Evolutionary conservation across 441 rosid species (phyloP), one percentile per base, ranked within the genome.

Genomic region (Adansonia madagascariensis): DNA sequence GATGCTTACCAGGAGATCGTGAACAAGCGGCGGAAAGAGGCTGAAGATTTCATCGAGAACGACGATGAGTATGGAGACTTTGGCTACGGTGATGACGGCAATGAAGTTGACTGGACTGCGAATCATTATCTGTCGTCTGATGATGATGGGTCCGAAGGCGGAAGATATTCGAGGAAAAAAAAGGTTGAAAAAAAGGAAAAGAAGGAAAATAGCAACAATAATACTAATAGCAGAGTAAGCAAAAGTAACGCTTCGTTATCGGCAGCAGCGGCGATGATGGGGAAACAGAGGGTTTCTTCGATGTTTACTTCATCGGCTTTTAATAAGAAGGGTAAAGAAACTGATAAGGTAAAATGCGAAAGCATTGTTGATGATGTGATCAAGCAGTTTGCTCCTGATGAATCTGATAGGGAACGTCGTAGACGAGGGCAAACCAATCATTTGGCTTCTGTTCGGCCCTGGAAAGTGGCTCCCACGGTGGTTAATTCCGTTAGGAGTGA

Each of bases 81-180:
- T 0, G 99, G 99, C 7, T 95, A 95, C 44, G 82, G 82, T 43
- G 98, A 94, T 73, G 94, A 90, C 53, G 99, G 97, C 4, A 89
- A 89, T 52, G 99, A 95, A 74, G 99, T 94, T 87, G 99, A 95
- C 66, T 95, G 97, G 95, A 78, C 92, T 20, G 83, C 93, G 4
- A 89, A 87, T 5, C 73, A 89, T 35, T 84, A 87, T 74, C 84
- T 73, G 14, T 92, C 94, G 0, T 91, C 98, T 0, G 97, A 90
- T 69, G 98, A 90, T 60, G 98, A 91, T 47, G 99, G 91, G 72
- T 80, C 92, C 0, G 97, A 90, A 18, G 93, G 89, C 31, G 87
- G 74, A 71, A 84, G 86, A 69, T 41, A 0, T 59, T 47, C 67
- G 27, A 76, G 79, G 69, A 59, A 52, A 44, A 77, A 85, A 62